These are phyloP conservation scores for Pythium phragmitis DNA, from an alignment of 352 stramenopile species.

Conservation along the genomic window DNA sequence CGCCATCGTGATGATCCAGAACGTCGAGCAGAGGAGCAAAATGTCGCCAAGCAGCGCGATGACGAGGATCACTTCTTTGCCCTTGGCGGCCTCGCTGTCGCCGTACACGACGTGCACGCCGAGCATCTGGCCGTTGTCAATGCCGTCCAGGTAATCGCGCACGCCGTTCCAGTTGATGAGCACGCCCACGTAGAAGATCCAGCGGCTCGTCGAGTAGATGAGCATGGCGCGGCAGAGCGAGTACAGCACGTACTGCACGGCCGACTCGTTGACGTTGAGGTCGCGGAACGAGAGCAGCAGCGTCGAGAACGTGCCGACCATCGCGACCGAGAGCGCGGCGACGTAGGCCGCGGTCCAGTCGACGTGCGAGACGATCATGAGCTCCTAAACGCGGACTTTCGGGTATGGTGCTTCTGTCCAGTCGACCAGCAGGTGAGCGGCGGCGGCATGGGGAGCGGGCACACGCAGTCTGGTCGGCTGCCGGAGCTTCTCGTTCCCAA, in stretches of 20 bases:
- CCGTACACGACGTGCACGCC: conserved; percentile 51
- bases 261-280: conserved; percentile 51
- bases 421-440: not conserved
- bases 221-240: conserved; percentile 67
- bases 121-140: conserved; percentile 52
- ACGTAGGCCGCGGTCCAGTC: conserved; percentile 66
- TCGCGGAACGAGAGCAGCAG: conserved; percentile 68
- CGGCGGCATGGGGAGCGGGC: not conserved
- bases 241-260: conserved; percentile 70
- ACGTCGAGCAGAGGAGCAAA: conserved; percentile 52
- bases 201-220: conserved; percentile 49
- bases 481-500: too few species aligned
- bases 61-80: conserved; percentile 31
- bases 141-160: conserved; percentile 40
- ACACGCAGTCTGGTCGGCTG: too few species aligned
- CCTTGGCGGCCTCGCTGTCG: conserved; percentile 25
- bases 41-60: conserved; percentile 62
- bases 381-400: too few species aligned
- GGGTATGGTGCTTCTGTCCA: not conserved
- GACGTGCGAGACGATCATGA: conserved; percentile 51
- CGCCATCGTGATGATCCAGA: conserved; percentile 63
- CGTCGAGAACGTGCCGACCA: conserved; percentile 38
- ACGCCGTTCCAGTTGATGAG: conserved; percentile 52
- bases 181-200: conserved; percentile 58
- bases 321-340: conserved; percentile 45